These are phyloP conservation scores for Chrysanthemum seticuspe DNA, from an alignment of 129 eudicot species.

Conservation along the genomic window DNA sequence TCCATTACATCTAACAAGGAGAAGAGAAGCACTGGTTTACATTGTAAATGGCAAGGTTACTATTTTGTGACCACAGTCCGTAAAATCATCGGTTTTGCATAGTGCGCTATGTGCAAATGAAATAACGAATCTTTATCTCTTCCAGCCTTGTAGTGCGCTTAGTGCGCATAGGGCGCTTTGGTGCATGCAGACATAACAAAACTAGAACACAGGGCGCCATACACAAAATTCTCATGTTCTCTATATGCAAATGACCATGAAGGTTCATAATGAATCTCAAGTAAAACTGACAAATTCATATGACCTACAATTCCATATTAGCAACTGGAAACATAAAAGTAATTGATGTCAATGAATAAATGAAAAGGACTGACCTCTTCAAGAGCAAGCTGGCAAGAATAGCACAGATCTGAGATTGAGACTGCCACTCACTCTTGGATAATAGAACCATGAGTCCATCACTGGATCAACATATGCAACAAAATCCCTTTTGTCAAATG, in stretches of 20 bases:
- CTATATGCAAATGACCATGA: background rate
- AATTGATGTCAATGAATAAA: background rate
- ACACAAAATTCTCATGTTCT: background rate
- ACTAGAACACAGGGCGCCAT: background rate
- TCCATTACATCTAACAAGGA: too few relatives aligned
- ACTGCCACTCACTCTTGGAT: background rate
- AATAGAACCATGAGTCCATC: too few relatives aligned
- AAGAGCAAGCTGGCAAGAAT: background rate
- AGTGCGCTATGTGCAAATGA: background rate
- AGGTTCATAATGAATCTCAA: background rate
- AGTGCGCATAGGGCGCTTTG: background rate
- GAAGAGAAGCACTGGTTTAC: background rate
- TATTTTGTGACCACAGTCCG: too few relatives aligned
- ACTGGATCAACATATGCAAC: conserved; percentile 30
- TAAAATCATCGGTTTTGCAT: too few relatives aligned
- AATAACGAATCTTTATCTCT: background rate
- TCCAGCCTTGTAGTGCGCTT: background rate
- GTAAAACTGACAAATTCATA: background rate
- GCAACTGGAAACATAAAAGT: background rate
- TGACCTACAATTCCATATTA: background rate
- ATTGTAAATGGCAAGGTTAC: too few relatives aligned
- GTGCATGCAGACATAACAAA: background rate
- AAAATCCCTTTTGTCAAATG: background rate
- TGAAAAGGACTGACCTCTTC: conserved; percentile 14
- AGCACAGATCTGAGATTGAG: background rate